Conservation (phyloP, 2,329 filamentous ascomycete genomes). For the Elsinoe necatrix region DNA sequence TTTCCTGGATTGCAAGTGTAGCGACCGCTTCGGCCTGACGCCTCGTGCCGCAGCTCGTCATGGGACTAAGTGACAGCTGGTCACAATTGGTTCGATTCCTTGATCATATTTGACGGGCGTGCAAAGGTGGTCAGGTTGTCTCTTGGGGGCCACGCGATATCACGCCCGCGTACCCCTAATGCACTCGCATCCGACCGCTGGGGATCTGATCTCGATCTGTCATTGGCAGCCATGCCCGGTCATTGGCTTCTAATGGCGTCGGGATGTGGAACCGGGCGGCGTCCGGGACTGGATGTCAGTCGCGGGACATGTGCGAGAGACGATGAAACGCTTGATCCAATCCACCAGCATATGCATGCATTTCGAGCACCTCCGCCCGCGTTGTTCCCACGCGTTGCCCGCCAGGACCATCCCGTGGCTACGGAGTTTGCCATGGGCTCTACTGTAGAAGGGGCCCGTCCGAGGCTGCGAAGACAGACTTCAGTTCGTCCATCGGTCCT, state of each 20-base stretch:
- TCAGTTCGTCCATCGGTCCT: slow-evolving; percentile 7
- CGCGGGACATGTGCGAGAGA: slow-evolving; percentile 5
- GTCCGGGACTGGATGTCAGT: slow-evolving; percentile 12
- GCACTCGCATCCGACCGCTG: slow-evolving; percentile 1
- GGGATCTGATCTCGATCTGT: slow-evolving; percentile 11
- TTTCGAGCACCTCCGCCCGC: background rate
- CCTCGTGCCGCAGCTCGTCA: slow-evolving; percentile 13
- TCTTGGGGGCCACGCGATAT: slow-evolving; percentile 8
- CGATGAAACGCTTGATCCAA: slow-evolving; percentile 3
- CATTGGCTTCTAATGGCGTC: slow-evolving; percentile 1
- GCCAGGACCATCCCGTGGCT: background rate
- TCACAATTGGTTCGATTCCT: background rate
- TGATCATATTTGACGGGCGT: background rate
- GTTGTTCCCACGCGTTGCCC: background rate
- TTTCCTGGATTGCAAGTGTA: background rate
- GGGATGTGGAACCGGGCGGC: slow-evolving; percentile 9
- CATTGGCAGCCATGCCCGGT: slow-evolving; percentile 2
- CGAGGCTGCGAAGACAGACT: background rate
- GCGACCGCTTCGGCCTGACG: slow-evolving; percentile 8
- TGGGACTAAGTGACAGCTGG: slow-evolving; percentile 1
- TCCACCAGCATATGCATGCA: background rate
- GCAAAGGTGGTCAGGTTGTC: background rate
- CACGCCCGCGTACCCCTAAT: background rate
- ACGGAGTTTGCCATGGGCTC: background rate
- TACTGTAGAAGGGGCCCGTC: background rate